A percentile compares a stretch with the other conserved stretches of the same genome.
These are phyloP conservation scores for Begonia masoniana DNA, from an alignment of 306 rosid species.

Conservation along the genomic window DNA sequence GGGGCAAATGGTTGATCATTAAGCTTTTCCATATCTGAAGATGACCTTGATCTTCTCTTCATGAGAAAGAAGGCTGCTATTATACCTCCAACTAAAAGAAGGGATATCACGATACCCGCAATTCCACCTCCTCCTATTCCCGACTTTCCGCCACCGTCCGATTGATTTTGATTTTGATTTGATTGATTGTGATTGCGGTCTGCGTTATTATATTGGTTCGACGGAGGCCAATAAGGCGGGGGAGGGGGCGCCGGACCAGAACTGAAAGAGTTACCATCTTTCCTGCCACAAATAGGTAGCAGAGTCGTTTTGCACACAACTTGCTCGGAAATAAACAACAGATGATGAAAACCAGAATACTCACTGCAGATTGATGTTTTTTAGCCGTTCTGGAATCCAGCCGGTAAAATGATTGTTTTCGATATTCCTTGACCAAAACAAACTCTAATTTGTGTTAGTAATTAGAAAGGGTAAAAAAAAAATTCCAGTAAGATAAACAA, in stretches of 20 bases:
- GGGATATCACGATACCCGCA: too few species aligned
- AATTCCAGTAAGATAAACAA: constrained; percentile 12
- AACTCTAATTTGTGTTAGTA: neutral
- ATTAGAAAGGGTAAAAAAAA: neutral
- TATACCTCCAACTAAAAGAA: too few species aligned
- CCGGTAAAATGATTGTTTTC: constrained; percentile 74
- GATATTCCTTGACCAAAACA: constrained; percentile 43
- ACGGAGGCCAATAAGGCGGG: constrained; percentile 91
- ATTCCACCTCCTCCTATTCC: too few species aligned
- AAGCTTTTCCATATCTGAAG: constrained; percentile 50
- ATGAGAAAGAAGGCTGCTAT: too few species aligned
- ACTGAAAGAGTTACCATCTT: constrained; percentile 57
- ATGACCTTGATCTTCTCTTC: constrained; percentile 53
- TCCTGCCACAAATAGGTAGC: constrained; percentile 27
- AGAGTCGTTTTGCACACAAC: neutral
- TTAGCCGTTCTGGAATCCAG: constrained; percentile 73
- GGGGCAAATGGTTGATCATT: constrained; percentile 62
- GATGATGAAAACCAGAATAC: constrained; percentile 18
- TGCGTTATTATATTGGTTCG: constrained; percentile 27
- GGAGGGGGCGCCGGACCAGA: constrained; percentile 98
- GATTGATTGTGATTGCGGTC: constrained; percentile 19
- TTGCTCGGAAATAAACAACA: neutral
- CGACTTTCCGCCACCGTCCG: too few species aligned
- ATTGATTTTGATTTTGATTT: neutral
- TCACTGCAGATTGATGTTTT: constrained; percentile 60